These are phyloP conservation scores for Silene coronaria DNA, from an alignment of 179 eudicot genomes.

Conservation along the genomic window DNA sequence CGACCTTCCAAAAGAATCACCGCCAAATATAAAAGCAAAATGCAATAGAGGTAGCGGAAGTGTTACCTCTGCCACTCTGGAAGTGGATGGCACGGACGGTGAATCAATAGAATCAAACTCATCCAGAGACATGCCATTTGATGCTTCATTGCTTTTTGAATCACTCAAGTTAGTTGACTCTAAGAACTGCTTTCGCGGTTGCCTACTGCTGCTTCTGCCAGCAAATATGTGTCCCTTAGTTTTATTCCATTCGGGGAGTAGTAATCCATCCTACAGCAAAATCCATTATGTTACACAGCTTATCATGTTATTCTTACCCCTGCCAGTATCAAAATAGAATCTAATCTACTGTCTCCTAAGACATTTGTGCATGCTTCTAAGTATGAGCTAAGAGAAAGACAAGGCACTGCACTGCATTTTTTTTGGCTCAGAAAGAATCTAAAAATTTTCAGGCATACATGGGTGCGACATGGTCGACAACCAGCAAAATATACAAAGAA, in stretches of 20 bases:
- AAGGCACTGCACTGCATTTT: conserved; percentile 1
- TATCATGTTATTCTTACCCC: neutral
- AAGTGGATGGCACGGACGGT: conserved; percentile 56
- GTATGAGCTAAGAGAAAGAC: neutral
- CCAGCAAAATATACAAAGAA: conserved; percentile 5
- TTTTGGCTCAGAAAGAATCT: neutral
- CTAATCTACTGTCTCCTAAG: neutral
- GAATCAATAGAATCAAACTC: conserved; percentile 76
- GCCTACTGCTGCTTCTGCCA: conserved; percentile 57
- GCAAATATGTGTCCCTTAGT: conserved; percentile 51
- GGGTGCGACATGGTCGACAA: neutral
- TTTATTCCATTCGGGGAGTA: conserved; percentile 59
- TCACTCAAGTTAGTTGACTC: conserved; percentile 53
- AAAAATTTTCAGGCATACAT: neutral
- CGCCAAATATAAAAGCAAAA: too few relatives aligned
- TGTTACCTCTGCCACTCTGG: conserved; percentile 58
- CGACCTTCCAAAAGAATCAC: too few relatives aligned
- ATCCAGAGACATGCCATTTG: conserved; percentile 49
- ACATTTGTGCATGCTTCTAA: neutral
- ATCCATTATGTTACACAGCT: neutral
- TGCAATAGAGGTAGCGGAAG: neutral
- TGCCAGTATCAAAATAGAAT: neutral
- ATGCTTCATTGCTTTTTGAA: conserved; percentile 54
- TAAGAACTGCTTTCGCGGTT: conserved; percentile 53
- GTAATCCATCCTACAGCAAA: conserved; percentile 49